Evolutionary conservation across 2,329 filamentous ascomycete species (phyloP).

Genomic region (Boeremia lycopersici): DNA sequence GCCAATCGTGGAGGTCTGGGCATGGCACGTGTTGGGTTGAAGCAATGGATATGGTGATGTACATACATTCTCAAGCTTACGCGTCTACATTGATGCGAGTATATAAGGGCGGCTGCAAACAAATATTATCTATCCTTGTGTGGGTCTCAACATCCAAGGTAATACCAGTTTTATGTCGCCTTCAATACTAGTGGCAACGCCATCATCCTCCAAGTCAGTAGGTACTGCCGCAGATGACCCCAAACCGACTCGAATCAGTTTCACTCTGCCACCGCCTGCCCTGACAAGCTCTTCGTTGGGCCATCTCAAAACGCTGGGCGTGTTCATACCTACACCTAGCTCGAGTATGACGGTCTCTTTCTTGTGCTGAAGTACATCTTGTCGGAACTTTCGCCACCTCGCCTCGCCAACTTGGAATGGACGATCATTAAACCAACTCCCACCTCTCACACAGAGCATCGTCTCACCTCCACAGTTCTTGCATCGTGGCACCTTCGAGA

Average conservation of each 20-base stretch:
- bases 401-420: constrained; percentile 29
- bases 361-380: background rate
- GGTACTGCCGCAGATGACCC: constrained; percentile 21
- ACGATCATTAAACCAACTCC: constrained; percentile 34
- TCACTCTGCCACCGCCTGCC: constrained; percentile 22
- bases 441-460: constrained; percentile 38
- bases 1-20: constrained; percentile 2
- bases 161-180: constrained; percentile 22
- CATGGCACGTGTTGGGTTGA: background rate
- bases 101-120: too few species aligned
- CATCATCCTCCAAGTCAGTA: constrained; percentile 21
- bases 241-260: constrained; percentile 23
- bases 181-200: constrained; percentile 21
- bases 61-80: background rate
- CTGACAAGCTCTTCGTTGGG: constrained; percentile 29
- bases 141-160: constrained; percentile 2
- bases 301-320: constrained; percentile 30
- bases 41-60: background rate
- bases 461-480: constrained; percentile 32
- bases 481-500: constrained; percentile 29
- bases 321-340: constrained; percentile 32
- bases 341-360: constrained; percentile 31
- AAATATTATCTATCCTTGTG: too few species aligned
- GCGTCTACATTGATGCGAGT: too few species aligned
- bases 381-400: constrained; percentile 27